These are phyloP conservation scores for Sporothrix mexicana DNA, from an alignment of 2,329 filamentous ascomycete species.

Conservation along the genomic window DNA sequence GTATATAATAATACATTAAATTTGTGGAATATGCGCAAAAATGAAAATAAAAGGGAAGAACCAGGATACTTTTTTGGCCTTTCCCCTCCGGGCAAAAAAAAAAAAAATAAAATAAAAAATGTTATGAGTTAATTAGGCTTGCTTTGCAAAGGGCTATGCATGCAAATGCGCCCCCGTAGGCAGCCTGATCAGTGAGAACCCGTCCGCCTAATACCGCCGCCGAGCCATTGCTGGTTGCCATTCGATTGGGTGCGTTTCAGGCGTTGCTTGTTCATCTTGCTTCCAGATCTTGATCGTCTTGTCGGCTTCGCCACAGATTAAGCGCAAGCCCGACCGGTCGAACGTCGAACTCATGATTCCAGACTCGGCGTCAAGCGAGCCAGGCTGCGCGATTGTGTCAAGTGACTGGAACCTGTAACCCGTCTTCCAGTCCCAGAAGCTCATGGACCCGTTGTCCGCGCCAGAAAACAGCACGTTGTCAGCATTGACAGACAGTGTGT, in stretches of 20 bases:
- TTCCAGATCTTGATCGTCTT: slow-evolving; percentile 99
- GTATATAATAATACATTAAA: slow-evolving; percentile 21
- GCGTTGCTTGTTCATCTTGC: slow-evolving; percentile 86
- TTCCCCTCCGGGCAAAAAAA: neutral
- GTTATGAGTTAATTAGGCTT: neutral
- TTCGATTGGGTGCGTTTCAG: slow-evolving; percentile 86
- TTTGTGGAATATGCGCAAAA: slow-evolving; percentile 25
- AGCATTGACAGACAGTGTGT: slow-evolving; percentile 89
- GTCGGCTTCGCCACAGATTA: slow-evolving; percentile 94
- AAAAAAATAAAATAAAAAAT: too few relatives aligned
- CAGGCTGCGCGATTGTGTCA: slow-evolving; percentile 91
- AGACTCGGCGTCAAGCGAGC: slow-evolving; percentile 89
- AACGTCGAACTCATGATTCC: slow-evolving; percentile 95
- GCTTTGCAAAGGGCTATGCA: neutral
- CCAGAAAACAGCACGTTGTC: slow-evolving; percentile 95
- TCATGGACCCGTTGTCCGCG: slow-evolving; percentile 93
- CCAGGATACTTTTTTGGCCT: too few relatives aligned
- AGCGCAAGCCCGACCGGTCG: slow-evolving; percentile 82
- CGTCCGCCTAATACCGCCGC: slow-evolving; percentile 68
- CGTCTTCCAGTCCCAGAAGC: slow-evolving; percentile 99
- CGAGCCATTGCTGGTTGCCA: slow-evolving; percentile 85
- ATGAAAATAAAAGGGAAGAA: neutral
- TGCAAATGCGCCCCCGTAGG: neutral
- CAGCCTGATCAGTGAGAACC: neutral
- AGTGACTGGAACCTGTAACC: slow-evolving; percentile 89